Conservation (phyloP, 352 stramenopile genomes). For the Globisporangium acanthophoron region DNA sequence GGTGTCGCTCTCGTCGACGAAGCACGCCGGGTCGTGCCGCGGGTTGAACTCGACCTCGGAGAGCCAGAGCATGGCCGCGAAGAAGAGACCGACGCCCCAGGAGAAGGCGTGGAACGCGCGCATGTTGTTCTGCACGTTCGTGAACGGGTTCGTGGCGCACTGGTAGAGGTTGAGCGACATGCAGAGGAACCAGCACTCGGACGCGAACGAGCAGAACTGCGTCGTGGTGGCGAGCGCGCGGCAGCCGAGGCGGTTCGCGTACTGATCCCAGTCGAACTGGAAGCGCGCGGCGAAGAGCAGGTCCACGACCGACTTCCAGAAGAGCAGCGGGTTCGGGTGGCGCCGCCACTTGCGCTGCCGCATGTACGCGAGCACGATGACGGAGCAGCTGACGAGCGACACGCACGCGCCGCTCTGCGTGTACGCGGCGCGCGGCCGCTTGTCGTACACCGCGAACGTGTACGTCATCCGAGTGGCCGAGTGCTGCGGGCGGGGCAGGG, state of each 20-base stretch:
- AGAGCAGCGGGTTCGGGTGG: conserved; percentile 81
- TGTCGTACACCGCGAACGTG: conserved; percentile 17
- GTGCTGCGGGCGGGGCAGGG: no score
- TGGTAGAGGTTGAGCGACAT: conserved; percentile 86
- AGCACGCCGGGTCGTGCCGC: conserved; percentile 45
- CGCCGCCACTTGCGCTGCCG: conserved; percentile 63
- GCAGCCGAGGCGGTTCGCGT: conserved; percentile 42
- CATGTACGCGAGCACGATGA: conserved; percentile 65
- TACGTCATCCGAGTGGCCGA: conserved; percentile 8
- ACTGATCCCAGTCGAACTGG: conserved; percentile 59
- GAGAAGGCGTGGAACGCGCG: conserved; percentile 72
- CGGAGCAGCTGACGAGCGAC: conserved; percentile 68
- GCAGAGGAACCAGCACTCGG: conserved; percentile 85
- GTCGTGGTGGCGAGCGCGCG: conserved; percentile 54
- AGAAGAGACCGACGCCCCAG: conserved; percentile 53
- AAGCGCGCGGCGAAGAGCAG: conserved; percentile 73
- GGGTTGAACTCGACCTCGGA: conserved; percentile 47
- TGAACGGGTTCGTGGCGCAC: conserved; percentile 85
- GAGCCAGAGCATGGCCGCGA: conserved; percentile 49
- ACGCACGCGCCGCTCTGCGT: conserved; percentile 66
- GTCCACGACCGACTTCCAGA: conserved; percentile 75
- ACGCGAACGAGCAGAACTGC: conserved; percentile 73
- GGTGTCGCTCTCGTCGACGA: conserved; percentile 65
- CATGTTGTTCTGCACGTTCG: conserved; percentile 70
- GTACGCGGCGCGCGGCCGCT: conserved; percentile 35